phyloP scores from a whole-genome alignment of 1,139 yeast genomes.

The Pichia sp. region DNA sequence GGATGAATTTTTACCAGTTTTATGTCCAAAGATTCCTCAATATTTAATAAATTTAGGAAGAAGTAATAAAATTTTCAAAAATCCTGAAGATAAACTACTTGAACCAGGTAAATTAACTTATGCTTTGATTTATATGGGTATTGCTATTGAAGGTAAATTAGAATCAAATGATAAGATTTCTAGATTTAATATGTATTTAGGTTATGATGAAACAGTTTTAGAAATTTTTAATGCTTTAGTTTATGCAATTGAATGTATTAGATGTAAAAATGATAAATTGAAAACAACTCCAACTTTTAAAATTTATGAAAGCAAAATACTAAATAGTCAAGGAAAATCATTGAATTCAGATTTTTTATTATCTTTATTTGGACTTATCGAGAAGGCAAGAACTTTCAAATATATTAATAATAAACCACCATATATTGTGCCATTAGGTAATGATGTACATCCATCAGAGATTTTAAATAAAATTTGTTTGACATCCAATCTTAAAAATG shows the following conservation, averaged over 20 bases:
- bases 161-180: constrained; percentile 18
- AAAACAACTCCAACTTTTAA: neutral
- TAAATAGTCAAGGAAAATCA: constrained; percentile 9
- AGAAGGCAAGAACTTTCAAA: constrained; percentile 25
- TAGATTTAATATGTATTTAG: constrained; percentile 51
- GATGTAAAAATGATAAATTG: constrained; percentile 18
- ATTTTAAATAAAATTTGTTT: constrained; percentile 14
- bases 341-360: constrained; percentile 14
- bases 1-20: constrained; percentile 35
- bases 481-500: neutral
- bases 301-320: constrained; percentile 5
- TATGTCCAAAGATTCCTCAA: constrained; percentile 12
- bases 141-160: constrained; percentile 18
- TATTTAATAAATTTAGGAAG: constrained; percentile 7
- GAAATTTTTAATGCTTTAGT: constrained; percentile 40
- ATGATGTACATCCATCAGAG: constrained; percentile 27
- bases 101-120: constrained; percentile 17
- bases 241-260: constrained; percentile 34
- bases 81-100: constrained; percentile 17
- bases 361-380: constrained; percentile 15
- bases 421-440: constrained; percentile 22
- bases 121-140: constrained; percentile 25
- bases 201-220: constrained; percentile 44
- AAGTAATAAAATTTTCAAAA: constrained; percentile 7
- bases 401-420: constrained; percentile 27